Evolutionary conservation across 2,329 filamentous ascomycete genomes (phyloP), one percentile per base, ranked within the genome.

Genomic region (Beauveria asiatica): DNA sequence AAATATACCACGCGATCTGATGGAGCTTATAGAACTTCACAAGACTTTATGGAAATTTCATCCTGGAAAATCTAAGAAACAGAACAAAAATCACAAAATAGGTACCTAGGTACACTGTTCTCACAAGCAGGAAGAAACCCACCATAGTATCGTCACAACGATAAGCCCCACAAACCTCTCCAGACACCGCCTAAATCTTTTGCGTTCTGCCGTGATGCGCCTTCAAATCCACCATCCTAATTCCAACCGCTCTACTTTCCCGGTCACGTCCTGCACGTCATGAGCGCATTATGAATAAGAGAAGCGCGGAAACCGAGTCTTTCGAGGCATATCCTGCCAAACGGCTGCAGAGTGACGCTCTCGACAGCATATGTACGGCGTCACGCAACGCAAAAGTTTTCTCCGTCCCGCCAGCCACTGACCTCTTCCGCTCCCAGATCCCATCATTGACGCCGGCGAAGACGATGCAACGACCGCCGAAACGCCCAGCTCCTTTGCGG

Each of bases 151-250:
- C 56, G 33, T 50, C 27, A 48, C 57, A 46, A 57, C 37, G 53
- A 52, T 52, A 48, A 45, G 60, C 61, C 69, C 70, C 64, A 72
- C 68, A 66, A 65, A 53, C 62, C 66, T 70, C 70, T 65, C 64
- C 55, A 52, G 64, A 67, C 70, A 74, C 72, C 72, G 72, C 71
- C 67, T 63, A 62, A 67, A 70, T 68, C 62, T 60, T 65, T 59
- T 27, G 59, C 55, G 68, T 73, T 74, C 72, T 74, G 70, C 72
- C 71, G 13, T 37, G 33, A 37, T 33, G 30, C 13, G 55, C 45
- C 19, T 45, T 5, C 27, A 54, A 60, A 48, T 23, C 56, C 37
- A 44, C 62, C 48, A 42, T 7, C 60, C 41, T 61, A 59, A 52
- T 63, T 56, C 60, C 33, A 58, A 59, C 49, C 39, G 21, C n/a